Base-by-base conservation (phyloP, 495 filamentous ascomycete species). In the Chaetomidium leptoderma region DNA sequence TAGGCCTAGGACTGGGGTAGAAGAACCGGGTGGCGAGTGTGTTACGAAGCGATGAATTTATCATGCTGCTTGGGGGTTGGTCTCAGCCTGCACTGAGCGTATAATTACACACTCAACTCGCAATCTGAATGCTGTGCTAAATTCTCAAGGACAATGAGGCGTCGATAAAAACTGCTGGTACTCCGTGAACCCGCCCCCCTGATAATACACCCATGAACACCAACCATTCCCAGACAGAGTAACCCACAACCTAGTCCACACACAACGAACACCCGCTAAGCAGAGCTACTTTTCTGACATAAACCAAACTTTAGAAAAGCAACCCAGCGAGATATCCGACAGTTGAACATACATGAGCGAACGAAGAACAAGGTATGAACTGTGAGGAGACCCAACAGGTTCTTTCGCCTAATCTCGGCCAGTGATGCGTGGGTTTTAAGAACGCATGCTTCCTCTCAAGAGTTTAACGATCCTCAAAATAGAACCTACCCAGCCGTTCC, bases 401-500 rank as follows among this genome's bases (percentile, higher is more conserved):
- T n/a, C n/a, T n/a, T n/a, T n/a, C n/a, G n/a, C n/a, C n/a, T n/a
- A n/a, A n/a, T n/a, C n/a, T n/a, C n/a, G n/a, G n/a, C n/a, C n/a
- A n/a, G n/a, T n/a, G n/a, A 35, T 8, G 37, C 37, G 11, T 10
- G 32, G 11, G 32, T 17, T 10, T 35, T 1, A 35, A 35, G 14
- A 11, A 23, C 17, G 17, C n/a, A 4, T 4, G 3, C 39, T 2
- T n/a, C 17, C 8, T 21, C 19, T 1, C 17, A 11, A 16, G 6
- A 23, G 14, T 36, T 11, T 29, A 40, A 55, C 72, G 73, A 7
- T 73, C 76, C 61, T 82, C 80, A 55, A 79, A 83, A 52, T 76
- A 79, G 63, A 82, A 81, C 52, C 76, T 76, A 9, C 80, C 80
- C 54, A 83, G 60, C 51, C 70, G 65, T 57, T 76, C 68, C 10